phyloP scores from a whole-genome alignment of 768 basidiomycete genomes.

The Austroboletus eburneus region DNA sequence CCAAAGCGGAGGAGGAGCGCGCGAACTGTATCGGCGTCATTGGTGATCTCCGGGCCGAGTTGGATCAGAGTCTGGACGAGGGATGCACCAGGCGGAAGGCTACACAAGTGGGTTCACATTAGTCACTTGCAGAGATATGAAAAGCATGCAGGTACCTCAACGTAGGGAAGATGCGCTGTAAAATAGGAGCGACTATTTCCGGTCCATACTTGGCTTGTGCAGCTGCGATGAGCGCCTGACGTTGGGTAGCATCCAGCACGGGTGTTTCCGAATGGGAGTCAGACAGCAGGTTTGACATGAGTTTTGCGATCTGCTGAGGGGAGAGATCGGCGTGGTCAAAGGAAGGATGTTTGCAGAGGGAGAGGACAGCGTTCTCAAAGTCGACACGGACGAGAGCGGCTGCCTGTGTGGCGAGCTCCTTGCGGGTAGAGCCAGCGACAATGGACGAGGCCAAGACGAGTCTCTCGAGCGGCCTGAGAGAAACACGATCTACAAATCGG shows the following conservation, averaged over 20 bases:
- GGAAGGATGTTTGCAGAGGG: constrained; percentile 73
- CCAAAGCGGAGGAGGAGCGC: constrained; percentile 72
- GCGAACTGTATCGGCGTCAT: constrained; percentile 65
- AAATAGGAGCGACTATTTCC: constrained; percentile 68
- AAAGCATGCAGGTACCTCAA: constrained; percentile 49
- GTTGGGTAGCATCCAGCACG: constrained; percentile 65
- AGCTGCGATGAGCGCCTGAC: constrained; percentile 70
- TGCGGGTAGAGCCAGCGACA: constrained; percentile 55
- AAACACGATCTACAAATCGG: constrained; percentile 79
- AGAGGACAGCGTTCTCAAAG: constrained; percentile 73
- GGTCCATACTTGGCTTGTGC: constrained; percentile 77
- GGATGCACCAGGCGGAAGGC: constrained; percentile 62
- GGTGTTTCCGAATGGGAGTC: constrained; percentile 67
- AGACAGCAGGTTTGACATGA: constrained; percentile 76
- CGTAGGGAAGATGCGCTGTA: constrained; percentile 70
- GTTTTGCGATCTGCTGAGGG: constrained; percentile 68
- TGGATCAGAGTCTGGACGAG: constrained; percentile 74
- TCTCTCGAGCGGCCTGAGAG: constrained; percentile 74
- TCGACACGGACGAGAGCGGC: constrained; percentile 65
- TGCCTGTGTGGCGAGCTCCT: constrained; percentile 59
- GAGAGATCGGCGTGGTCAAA: constrained; percentile 80
- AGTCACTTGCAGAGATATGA: constrained; percentile 10
- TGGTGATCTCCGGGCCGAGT: constrained; percentile 75
- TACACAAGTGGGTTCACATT: constrained; percentile 28
- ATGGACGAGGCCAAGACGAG: constrained; percentile 75